Evolutionary conservation across 306 rosid genomes (phyloP).

Genomic region (Quercus suber): DNA sequence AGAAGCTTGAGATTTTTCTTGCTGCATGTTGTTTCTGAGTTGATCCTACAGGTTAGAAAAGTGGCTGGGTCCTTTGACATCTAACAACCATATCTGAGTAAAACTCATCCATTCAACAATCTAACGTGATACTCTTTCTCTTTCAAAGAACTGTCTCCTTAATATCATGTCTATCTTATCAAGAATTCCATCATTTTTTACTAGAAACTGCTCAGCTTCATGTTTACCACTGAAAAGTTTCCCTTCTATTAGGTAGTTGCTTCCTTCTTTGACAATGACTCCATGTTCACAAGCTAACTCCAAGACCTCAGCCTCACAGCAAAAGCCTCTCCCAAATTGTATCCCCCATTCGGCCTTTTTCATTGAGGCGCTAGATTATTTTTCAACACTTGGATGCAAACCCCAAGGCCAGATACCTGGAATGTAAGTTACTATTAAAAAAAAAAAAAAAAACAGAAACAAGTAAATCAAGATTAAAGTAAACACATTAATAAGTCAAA

Average conservation of each 20-base stretch:
- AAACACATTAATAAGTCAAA: background rate
- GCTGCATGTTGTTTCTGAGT: too few species aligned
- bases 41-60: too few species aligned
- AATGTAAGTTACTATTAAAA: slow-evolving; percentile 9
- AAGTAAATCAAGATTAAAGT: background rate
- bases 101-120: too few species aligned
- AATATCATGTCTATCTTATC: too few species aligned
- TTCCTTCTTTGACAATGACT: slow-evolving; percentile 49
- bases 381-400: slow-evolving; percentile 66
- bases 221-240: too few species aligned
- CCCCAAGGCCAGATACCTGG: slow-evolving; percentile 64
- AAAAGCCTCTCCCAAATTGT: slow-evolving; percentile 71
- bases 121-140: background rate
- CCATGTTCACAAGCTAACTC: slow-evolving; percentile 78
- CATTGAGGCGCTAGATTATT: slow-evolving; percentile 73
- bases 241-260: slow-evolving; percentile 22
- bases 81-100: too few species aligned
- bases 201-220: too few species aligned
- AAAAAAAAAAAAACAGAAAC: background rate
- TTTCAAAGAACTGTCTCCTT: too few species aligned
- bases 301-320: slow-evolving; percentile 63
- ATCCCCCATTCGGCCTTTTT: slow-evolving; percentile 63
- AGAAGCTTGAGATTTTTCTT: too few species aligned
- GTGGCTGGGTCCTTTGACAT: too few species aligned
- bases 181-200: too few species aligned